phyloP scores from a whole-genome alignment of 1,284 basidiomycete genomes.

The Cutaneotrichosporon mucoides region DNA sequence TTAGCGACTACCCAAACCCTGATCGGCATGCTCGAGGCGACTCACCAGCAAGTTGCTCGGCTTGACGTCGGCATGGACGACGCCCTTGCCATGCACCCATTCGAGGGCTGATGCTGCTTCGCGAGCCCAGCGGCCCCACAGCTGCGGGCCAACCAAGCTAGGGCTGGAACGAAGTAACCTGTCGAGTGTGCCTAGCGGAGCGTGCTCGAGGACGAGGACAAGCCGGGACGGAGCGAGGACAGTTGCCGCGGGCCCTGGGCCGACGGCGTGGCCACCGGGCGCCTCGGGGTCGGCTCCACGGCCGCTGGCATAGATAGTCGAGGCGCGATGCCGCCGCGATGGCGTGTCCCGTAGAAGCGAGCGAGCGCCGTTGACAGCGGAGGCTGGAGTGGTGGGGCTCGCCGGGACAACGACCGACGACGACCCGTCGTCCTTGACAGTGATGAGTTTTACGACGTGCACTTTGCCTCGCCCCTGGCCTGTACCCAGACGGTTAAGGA shows the following conservation, averaged over 20 bases:
- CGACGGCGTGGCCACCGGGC: not conserved
- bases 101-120: constrained; percentile 47
- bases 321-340: constrained; percentile 9
- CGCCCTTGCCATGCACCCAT: constrained; percentile 50
- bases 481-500: constrained; percentile 45
- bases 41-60: constrained; percentile 44
- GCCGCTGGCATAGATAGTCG: constrained; percentile 10
- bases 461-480: constrained; percentile 23
- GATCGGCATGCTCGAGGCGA: constrained; percentile 3
- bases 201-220: constrained; percentile 49
- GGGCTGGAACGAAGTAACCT: constrained; percentile 44
- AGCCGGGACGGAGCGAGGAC: constrained; percentile 18
- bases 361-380: too few species aligned
- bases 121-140: constrained; percentile 49
- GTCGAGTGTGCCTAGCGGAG: constrained; percentile 47
- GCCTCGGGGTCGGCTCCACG: not conserved
- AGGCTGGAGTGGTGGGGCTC: not conserved
- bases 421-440: constrained; percentile 39
- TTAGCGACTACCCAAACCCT: too few species aligned
- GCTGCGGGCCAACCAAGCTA: constrained; percentile 32
- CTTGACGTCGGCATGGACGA: constrained; percentile 54
- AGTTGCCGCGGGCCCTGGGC: not conserved
- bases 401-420: not conserved
- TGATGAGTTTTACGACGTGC: constrained; percentile 39
- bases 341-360: not conserved